These are phyloP conservation scores for Fusarium duplospermum DNA, from an alignment of 2,329 filamentous ascomycete species.

Conservation along the genomic window DNA sequence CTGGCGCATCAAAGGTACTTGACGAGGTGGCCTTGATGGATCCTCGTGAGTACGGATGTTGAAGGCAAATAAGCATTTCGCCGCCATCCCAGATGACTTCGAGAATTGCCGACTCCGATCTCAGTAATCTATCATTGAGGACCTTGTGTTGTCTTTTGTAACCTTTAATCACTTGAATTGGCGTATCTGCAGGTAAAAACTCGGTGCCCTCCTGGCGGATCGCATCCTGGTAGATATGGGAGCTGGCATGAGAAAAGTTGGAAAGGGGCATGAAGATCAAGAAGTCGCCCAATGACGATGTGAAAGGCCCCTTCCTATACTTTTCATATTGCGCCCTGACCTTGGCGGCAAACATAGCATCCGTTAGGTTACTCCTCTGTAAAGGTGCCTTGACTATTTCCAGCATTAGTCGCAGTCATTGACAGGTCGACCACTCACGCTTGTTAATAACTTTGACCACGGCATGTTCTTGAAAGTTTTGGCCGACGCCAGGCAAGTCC, in stretches of 20 bases:
- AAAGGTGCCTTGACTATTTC: slow-evolving; percentile 28
- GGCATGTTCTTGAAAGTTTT: slow-evolving; percentile 58
- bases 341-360: slow-evolving; percentile 30
- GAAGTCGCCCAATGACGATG: slow-evolving; percentile 30
- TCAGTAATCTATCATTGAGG: slow-evolving; percentile 24
- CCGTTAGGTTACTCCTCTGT: slow-evolving; percentile 20
- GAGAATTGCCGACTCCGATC: slow-evolving; percentile 20
- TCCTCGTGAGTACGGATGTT: slow-evolving; percentile 40
- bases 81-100: slow-evolving; percentile 38
- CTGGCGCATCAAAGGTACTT: slow-evolving; percentile 28
- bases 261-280: slow-evolving; percentile 29
- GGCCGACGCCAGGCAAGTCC: slow-evolving; percentile 61
- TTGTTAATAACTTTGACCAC: slow-evolving; percentile 6
- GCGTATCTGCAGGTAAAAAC: slow-evolving; percentile 18
- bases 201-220: slow-evolving; percentile 12
- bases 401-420: neutral
- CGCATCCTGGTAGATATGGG: slow-evolving; percentile 20
- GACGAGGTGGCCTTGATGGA: slow-evolving; percentile 31
- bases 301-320: slow-evolving; percentile 21
- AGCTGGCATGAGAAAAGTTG: slow-evolving; percentile 13
- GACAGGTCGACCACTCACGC: slow-evolving; percentile 8
- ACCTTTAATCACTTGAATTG: slow-evolving; percentile 22
- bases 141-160: slow-evolving; percentile 31
- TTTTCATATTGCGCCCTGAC: slow-evolving; percentile 19
- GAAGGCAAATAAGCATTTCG: slow-evolving; percentile 21